These are phyloP conservation scores for Oropetium thomaeum DNA, from an alignment of 176 grass and related monocot species.

Conservation along the genomic window DNA sequence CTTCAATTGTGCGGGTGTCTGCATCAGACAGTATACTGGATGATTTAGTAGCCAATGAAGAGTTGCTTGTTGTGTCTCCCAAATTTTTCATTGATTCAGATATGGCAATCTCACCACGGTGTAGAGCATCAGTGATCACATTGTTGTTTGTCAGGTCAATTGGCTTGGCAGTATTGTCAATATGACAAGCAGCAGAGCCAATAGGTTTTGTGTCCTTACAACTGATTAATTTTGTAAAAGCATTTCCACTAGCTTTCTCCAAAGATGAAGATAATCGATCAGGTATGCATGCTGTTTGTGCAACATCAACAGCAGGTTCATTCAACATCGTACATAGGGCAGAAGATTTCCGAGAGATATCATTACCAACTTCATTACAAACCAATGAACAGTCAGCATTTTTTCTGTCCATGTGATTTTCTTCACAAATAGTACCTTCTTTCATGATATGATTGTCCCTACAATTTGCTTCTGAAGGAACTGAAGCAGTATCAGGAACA, in stretches of 20 bases:
- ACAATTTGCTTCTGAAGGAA: slow-evolving; percentile 35
- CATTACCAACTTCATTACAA: slow-evolving; percentile 22
- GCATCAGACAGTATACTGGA: slow-evolving; percentile 60
- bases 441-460: slow-evolving; percentile 6
- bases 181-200: slow-evolving; percentile 15
- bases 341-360: slow-evolving; percentile 3
- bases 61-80: slow-evolving; percentile 46
- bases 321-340: slow-evolving; percentile 28
- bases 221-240: slow-evolving; percentile 23
- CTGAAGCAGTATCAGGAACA: slow-evolving; percentile 32
- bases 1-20: slow-evolving; percentile 42
- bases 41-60: slow-evolving; percentile 51
- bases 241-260: slow-evolving; percentile 43
- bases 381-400: not conserved
- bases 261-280: slow-evolving; percentile 49
- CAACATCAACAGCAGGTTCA: slow-evolving; percentile 21
- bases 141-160: slow-evolving; percentile 20
- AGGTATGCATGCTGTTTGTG: slow-evolving; percentile 22
- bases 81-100: slow-evolving; percentile 32
- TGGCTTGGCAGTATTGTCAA: slow-evolving; percentile 20
- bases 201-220: slow-evolving; percentile 27
- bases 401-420: slow-evolving; percentile 22
- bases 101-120: slow-evolving; percentile 17
- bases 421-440: slow-evolving; percentile 13
- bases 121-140: slow-evolving; percentile 11